Conservation (phyloP, 768 basidiomycete genomes). For the Sarcodon sp. region DNA sequence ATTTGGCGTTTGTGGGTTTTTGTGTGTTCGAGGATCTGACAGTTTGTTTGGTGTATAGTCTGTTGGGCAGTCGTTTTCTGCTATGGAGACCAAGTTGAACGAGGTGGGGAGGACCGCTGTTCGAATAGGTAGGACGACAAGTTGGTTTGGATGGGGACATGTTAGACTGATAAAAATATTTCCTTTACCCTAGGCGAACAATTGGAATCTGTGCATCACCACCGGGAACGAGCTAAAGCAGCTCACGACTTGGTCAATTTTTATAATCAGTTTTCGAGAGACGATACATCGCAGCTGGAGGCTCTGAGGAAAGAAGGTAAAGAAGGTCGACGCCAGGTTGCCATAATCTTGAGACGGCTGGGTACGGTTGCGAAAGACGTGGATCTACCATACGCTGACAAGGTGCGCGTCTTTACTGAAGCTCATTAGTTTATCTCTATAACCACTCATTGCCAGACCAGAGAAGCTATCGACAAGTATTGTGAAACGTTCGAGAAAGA, state of each 20-base stretch:
- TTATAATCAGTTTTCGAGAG: constrained; percentile 84
- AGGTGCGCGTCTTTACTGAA: constrained; percentile 28
- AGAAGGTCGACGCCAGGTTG: constrained; percentile 80
- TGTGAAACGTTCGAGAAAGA: constrained; percentile 99
- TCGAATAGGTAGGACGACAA: constrained; percentile 57
- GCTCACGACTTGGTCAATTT: constrained; percentile 89
- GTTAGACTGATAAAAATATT: constrained; percentile 2
- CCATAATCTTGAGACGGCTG: constrained; percentile 74
- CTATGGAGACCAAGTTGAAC: constrained; percentile 85
- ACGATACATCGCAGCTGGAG: constrained; percentile 65
- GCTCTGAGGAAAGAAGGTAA: constrained; percentile 76
- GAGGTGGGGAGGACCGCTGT: constrained; percentile 92
- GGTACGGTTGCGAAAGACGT: constrained; percentile 89
- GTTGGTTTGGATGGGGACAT: not conserved
- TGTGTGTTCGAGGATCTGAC: not conserved
- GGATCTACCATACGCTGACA: constrained; percentile 72
- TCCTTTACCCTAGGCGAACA: constrained; percentile 60
- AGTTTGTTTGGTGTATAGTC: constrained; percentile 30
- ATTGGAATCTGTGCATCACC: constrained; percentile 86
- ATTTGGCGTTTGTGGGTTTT: not conserved
- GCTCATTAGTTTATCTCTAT: not conserved
- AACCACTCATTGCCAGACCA: constrained; percentile 36
- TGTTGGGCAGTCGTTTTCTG: constrained; percentile 77
- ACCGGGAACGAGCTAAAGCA: constrained; percentile 86
- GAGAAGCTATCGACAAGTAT: constrained; percentile 90